phyloP scores from a whole-genome alignment of 331 rosid genomes.

The Spiraea crenata region DNA sequence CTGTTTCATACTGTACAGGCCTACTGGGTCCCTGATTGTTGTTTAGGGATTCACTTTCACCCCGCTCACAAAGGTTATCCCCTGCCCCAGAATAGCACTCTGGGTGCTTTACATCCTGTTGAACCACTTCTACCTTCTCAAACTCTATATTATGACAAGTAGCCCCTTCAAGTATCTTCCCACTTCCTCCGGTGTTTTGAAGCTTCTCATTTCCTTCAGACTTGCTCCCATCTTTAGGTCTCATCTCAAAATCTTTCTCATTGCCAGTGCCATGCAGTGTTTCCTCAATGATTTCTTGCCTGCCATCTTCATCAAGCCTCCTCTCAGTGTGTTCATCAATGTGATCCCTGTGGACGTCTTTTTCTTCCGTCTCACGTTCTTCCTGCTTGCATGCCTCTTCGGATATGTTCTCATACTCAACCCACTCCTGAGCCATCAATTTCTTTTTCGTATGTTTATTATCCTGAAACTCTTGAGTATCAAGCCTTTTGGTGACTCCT shows the following conservation, averaged over 20 bases:
- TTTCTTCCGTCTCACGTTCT: conserved; percentile 34
- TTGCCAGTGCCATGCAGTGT: conserved; percentile 30
- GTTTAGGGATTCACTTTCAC: conserved; percentile 39
- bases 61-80: conserved; percentile 33
- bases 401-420: conserved; percentile 34
- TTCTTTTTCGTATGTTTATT: conserved; percentile 20
- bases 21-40: conserved; percentile 27
- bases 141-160: conserved; percentile 28
- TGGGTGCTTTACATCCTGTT: conserved; percentile 32
- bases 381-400: conserved; percentile 35
- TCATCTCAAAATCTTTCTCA: conserved; percentile 41
- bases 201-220: conserved; percentile 35
- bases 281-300: conserved; percentile 32
- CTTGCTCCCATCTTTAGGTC: conserved; percentile 26
- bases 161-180: conserved; percentile 39
- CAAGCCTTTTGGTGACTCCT: conserved; percentile 28
- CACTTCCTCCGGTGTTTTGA: conserved; percentile 31
- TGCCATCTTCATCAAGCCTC: conserved; percentile 27
- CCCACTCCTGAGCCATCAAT: conserved; percentile 24
- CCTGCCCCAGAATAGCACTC: conserved; percentile 33
- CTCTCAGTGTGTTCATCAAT: conserved; percentile 34
- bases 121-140: conserved; percentile 28
- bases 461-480: conserved; percentile 29
- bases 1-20: conserved; percentile 30
- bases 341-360: conserved; percentile 26